phyloP scores from a whole-genome alignment of 148 eudicot species.

The Silene latifolia region DNA sequence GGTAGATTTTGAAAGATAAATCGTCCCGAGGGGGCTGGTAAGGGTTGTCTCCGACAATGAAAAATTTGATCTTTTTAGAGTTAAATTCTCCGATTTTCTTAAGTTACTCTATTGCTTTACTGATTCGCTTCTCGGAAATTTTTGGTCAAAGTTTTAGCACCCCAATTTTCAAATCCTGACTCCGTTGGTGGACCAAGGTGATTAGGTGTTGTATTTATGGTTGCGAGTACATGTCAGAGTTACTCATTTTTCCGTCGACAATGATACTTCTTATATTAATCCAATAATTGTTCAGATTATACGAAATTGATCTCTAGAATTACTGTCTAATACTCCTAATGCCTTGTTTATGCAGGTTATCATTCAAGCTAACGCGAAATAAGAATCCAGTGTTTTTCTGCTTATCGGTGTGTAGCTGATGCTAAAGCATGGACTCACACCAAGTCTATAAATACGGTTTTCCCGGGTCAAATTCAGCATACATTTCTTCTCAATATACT shows the following conservation, averaged over 20 bases:
- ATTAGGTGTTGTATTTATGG: too few relatives aligned
- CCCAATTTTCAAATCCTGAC: too few relatives aligned
- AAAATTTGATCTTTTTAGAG: neutral
- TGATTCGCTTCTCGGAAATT: too few relatives aligned
- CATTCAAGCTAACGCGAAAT: neutral
- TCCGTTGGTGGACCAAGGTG: too few relatives aligned
- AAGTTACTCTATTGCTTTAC: neutral
- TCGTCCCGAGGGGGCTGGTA: neutral
- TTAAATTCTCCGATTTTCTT: neutral
- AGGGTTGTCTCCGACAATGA: neutral
- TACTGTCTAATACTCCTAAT: too few relatives aligned
- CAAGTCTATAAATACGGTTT: constrained; percentile 42
- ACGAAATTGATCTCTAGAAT: too few relatives aligned
- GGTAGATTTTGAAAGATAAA: neutral
- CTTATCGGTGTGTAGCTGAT: constrained; percentile 9
- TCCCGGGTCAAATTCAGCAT: constrained; percentile 41
- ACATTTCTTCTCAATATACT: constrained; percentile 36
- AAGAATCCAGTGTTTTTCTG: neutral
- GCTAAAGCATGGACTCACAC: constrained; percentile 66
- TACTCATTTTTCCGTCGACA: too few relatives aligned
- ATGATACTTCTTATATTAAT: too few relatives aligned
- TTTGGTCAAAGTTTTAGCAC: too few relatives aligned
- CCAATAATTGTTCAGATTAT: too few relatives aligned
- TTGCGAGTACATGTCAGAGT: too few relatives aligned
- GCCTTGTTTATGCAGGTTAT: constrained; percentile 17